Conservation (phyloP, 2,329 filamentous ascomycete genomes). For the Epicoccum sorghinum region DNA sequence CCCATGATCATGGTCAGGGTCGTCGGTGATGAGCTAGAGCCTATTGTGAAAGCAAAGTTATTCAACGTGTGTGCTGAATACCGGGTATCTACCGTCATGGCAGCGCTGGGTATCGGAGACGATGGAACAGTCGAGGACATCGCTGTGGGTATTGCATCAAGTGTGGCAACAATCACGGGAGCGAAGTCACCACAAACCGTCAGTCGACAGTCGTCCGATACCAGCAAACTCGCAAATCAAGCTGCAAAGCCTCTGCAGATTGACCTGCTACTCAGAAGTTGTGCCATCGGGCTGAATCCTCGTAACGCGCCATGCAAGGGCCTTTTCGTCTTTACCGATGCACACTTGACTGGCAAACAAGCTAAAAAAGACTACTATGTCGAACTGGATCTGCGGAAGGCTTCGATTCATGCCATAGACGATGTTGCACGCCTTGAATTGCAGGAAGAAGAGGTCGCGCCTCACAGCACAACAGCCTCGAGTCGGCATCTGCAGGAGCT, state of each 20-base stretch:
- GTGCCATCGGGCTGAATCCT: conserved; percentile 83
- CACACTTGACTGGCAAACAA: conserved; percentile 71
- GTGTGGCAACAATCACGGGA: conserved; percentile 77
- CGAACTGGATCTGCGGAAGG: conserved; percentile 74
- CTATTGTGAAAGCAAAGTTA: conserved; percentile 84
- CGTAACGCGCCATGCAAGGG: conserved; percentile 76
- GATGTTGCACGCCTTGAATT: conserved; percentile 61
- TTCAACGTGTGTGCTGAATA: conserved; percentile 89
- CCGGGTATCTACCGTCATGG: conserved; percentile 80
- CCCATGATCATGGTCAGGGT: conserved; percentile 86
- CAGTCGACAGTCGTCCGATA: conserved; percentile 38
- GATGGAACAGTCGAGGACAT: conserved; percentile 70
- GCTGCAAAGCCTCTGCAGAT: conserved; percentile 60
- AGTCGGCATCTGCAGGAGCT: conserved; percentile 57
- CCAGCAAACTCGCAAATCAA: conserved; percentile 26
- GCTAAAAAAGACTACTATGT: conserved; percentile 70
- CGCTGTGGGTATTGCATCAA: conserved; percentile 76
- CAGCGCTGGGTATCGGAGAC: conserved; percentile 72
- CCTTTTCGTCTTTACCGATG: conserved; percentile 78
- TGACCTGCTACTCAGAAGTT: conserved; percentile 80
- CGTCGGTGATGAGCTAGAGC: conserved; percentile 93
- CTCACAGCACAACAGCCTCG: conserved; percentile 22
- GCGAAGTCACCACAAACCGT: conserved; percentile 58
- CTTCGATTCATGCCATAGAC: conserved; percentile 83
- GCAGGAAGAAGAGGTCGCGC: conserved; percentile 17